Conservation (phyloP, 139 green algal genomes). For the Volvox reticuliferus region DNA sequence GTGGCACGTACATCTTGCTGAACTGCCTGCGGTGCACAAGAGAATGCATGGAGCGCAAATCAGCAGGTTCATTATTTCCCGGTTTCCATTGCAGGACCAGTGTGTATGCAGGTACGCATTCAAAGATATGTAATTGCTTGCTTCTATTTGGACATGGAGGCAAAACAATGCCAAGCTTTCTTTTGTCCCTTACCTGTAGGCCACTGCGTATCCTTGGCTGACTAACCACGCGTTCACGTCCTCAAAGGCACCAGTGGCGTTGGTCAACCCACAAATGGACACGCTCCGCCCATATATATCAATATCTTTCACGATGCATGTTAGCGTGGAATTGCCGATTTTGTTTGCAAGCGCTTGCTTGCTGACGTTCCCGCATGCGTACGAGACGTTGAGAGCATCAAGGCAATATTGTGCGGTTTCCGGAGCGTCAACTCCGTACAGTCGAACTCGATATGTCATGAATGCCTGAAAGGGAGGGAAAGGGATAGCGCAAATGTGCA, state of each 20-base stretch:
- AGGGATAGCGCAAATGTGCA: neutral
- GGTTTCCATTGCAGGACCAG: too few relatives aligned
- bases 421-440: constrained; percentile 87
- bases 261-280: constrained; percentile 62
- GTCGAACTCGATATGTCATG: constrained; percentile 52
- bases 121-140: too few relatives aligned
- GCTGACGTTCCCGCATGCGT: constrained; percentile 54
- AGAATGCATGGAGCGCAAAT: neutral
- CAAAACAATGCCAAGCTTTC: neutral
- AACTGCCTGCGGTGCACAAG: constrained; percentile 73
- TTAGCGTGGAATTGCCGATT: constrained; percentile 63
- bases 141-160: too few relatives aligned
- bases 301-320: constrained; percentile 70
- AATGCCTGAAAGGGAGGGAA: constrained; percentile 49
- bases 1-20: constrained; percentile 75
- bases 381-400: constrained; percentile 41
- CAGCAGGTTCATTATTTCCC: too few relatives aligned
- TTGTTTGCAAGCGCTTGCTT: constrained; percentile 67
- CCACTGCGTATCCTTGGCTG: constrained; percentile 78
- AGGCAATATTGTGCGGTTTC: constrained; percentile 83
- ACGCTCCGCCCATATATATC: constrained; percentile 85
- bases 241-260: constrained; percentile 5
- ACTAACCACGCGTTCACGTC: constrained; percentile 85
- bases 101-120: too few relatives aligned
- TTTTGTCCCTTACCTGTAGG: constrained; percentile 70